A percentile compares a stretch with the other conserved stretches of the same genome.
These are phyloP conservation scores for Neurospora terricola DNA, from an alignment of 495 filamentous ascomycete species.

Conservation along the genomic window DNA sequence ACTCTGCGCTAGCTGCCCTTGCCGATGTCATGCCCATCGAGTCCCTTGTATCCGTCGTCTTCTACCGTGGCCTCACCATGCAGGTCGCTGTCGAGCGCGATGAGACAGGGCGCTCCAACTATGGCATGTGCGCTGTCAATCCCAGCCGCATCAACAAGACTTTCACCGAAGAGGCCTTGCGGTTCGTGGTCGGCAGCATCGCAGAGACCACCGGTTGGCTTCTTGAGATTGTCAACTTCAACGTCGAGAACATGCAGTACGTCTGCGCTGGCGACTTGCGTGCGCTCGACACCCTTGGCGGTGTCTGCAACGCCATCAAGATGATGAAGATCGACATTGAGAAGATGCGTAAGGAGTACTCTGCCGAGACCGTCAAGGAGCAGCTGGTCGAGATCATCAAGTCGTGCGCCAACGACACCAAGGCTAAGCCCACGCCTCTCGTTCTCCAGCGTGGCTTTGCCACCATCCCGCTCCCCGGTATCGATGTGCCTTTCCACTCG, in stretches of 20 bases:
- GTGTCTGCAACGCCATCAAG: constrained; percentile 89
- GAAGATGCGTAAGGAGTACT: constrained; percentile 74
- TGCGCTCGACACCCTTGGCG: constrained; percentile 87
- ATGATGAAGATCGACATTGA: constrained; percentile 93
- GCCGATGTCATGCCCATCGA: constrained; percentile 99
- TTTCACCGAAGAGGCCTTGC: constrained; percentile 92
- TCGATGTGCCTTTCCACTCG: constrained; percentile 97
- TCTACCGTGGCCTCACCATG: constrained; percentile 98
- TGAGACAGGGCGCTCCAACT: constrained; percentile 83
- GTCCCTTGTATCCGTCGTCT: constrained; percentile 93
- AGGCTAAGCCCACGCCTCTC: constrained; percentile 77
- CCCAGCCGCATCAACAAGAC: constrained; percentile 94
- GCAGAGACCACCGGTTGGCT: constrained; percentile 89
- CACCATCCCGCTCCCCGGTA: constrained; percentile 91
- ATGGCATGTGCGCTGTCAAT: constrained; percentile 98
- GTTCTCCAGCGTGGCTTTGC: constrained; percentile 89
- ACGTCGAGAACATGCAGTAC: constrained; percentile 97
- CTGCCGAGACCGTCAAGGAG: constrained; percentile 50
- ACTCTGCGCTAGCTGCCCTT: constrained; percentile 90
- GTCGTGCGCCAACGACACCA: constrained; percentile 73
- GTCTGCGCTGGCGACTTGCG: constrained; percentile 95
- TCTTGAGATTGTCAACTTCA: constrained; percentile 97
- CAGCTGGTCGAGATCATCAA: constrained; percentile 57
- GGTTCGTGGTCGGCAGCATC: constrained; percentile 90
- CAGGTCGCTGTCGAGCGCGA: constrained; percentile 98